These are phyloP conservation scores for Debaryomyces sp. DNA, from an alignment of 1,139 yeast species.

Conservation along the genomic window DNA sequence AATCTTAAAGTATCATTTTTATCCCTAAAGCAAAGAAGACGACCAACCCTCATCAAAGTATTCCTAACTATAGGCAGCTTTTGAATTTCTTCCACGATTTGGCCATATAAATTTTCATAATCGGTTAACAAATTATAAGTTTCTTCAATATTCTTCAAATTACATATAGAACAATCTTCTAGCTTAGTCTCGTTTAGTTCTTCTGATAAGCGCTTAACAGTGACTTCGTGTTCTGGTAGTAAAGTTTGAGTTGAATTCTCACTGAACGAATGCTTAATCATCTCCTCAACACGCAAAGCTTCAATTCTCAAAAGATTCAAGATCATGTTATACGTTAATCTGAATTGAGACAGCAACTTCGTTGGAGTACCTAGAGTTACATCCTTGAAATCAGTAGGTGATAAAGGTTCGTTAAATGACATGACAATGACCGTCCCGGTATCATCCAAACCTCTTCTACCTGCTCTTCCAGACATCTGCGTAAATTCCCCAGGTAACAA, in stretches of 20 bases:
- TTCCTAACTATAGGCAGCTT: constrained; percentile 49
- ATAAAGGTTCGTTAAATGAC: constrained; percentile 75
- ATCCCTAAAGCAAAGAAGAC: constrained; percentile 63
- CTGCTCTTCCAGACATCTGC: constrained; percentile 99
- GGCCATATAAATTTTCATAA: constrained; percentile 45
- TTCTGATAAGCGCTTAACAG: constrained; percentile 55
- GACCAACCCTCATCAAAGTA: constrained; percentile 54
- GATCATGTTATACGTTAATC: constrained; percentile 95
- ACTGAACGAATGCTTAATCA: constrained; percentile 94
- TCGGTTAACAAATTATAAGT: constrained; percentile 49
- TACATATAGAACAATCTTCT: constrained; percentile 40
- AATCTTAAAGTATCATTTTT: constrained; percentile 40
- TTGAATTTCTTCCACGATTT: constrained; percentile 51
- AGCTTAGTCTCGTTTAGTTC: constrained; percentile 44
- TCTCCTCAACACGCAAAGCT: constrained; percentile 92
- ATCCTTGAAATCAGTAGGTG: constrained; percentile 65
- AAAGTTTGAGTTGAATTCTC: constrained; percentile 87
- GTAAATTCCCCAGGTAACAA: constrained; percentile 95
- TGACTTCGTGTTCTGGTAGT: constrained; percentile 81
- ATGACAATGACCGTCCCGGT: constrained; percentile 96
- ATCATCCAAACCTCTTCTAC: constrained; percentile 92
- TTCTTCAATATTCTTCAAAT: constrained; percentile 43
- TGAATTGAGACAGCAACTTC: constrained; percentile 84
- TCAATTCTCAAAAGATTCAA: constrained; percentile 88
- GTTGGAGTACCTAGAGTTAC: constrained; percentile 89